Conservation (phyloP, 768 basidiomycete genomes). For the Suillus decipiens region DNA sequence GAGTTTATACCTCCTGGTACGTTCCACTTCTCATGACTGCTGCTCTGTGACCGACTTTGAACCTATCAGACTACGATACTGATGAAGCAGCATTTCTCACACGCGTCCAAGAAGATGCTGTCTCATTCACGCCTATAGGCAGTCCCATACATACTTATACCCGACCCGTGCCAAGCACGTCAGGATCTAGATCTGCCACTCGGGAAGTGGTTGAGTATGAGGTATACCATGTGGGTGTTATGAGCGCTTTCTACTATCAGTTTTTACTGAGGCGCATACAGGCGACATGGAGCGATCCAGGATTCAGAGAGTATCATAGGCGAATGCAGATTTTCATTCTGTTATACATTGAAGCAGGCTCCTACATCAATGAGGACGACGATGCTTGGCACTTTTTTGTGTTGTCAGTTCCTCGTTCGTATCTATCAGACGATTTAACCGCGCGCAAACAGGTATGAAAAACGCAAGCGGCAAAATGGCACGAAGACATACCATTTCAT, state of each 20-base stretch:
- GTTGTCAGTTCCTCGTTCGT: conserved; percentile 54
- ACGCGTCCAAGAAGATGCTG: conserved; percentile 78
- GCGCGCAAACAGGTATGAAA: conserved; percentile 67
- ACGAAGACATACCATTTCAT: conserved; percentile 83
- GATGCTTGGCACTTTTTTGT: conserved; percentile 92
- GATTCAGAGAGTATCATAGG: conserved; percentile 89
- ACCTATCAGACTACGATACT: conserved; percentile 62
- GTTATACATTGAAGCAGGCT: conserved; percentile 94
- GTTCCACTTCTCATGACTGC: conserved; percentile 7
- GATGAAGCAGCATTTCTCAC: conserved; percentile 66
- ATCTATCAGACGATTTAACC: conserved; percentile 5
- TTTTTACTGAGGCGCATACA: conserved; percentile 30
- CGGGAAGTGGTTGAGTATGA: conserved; percentile 65
- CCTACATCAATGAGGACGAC: conserved; percentile 93
- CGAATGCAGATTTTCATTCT: conserved; percentile 94
- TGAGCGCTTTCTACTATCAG: conserved; percentile 1
- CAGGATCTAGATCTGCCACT: conserved; percentile 40
- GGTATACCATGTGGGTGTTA: conserved; percentile 78
- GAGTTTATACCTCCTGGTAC: conserved; percentile 77
- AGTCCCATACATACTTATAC: conserved; percentile 76
- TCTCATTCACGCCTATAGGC: conserved; percentile 75
- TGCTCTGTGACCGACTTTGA: not conserved
- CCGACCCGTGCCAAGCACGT: conserved; percentile 45
- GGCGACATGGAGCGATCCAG: conserved; percentile 83
- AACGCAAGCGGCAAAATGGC: conserved; percentile 63